Conservation (phyloP, 176 grass and related monocot genomes). For the Raddia distichophylla region DNA sequence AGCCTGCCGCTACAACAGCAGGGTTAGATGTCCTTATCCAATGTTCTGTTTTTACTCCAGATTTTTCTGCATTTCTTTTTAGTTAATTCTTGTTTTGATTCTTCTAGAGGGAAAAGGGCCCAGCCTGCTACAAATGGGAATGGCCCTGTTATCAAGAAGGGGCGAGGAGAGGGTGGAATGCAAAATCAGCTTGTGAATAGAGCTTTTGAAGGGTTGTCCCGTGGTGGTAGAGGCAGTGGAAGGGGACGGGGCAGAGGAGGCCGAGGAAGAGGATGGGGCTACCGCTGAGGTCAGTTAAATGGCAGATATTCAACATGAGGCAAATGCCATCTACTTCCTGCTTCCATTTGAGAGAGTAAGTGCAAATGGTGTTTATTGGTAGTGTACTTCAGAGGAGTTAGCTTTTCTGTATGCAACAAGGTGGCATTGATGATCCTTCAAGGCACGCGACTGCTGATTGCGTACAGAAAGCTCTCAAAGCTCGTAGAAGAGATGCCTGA, state of each 20-base stretch:
- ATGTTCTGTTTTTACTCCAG: slow-evolving; percentile 3
- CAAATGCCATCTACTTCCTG: slow-evolving; percentile 23
- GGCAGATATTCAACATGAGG: slow-evolving; percentile 9
- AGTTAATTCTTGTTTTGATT: slow-evolving; percentile 21
- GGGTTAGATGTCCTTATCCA: slow-evolving; percentile 43
- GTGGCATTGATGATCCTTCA: slow-evolving; percentile 5
- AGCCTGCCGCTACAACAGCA: slow-evolving; percentile 55
- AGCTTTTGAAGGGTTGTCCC: slow-evolving; percentile 87
- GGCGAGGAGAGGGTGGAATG: slow-evolving; percentile 54
- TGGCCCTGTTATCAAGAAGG: slow-evolving; percentile 67
- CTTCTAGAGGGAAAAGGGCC: slow-evolving; percentile 72
- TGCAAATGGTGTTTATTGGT: background rate
- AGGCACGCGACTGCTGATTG: slow-evolving; percentile 16
- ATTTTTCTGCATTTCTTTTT: slow-evolving; percentile 29
- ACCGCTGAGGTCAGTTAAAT: slow-evolving; percentile 51
- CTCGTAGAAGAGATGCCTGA: slow-evolving; percentile 1
- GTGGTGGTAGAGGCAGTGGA: slow-evolving; percentile 68
- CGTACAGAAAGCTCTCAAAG: background rate
- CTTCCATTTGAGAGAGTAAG: slow-evolving; percentile 33
- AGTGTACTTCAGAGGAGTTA: background rate
- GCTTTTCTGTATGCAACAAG: slow-evolving; percentile 37
- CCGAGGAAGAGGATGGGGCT: slow-evolving; percentile 81
- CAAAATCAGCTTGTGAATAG: slow-evolving; percentile 83
- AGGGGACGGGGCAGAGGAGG: slow-evolving; percentile 73
- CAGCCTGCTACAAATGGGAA: slow-evolving; percentile 59